Evolutionary conservation across 2,329 filamentous ascomycete genomes (phyloP), one percentile per base, ranked within the genome.

Genomic region (Anisogramma anomala): DNA sequence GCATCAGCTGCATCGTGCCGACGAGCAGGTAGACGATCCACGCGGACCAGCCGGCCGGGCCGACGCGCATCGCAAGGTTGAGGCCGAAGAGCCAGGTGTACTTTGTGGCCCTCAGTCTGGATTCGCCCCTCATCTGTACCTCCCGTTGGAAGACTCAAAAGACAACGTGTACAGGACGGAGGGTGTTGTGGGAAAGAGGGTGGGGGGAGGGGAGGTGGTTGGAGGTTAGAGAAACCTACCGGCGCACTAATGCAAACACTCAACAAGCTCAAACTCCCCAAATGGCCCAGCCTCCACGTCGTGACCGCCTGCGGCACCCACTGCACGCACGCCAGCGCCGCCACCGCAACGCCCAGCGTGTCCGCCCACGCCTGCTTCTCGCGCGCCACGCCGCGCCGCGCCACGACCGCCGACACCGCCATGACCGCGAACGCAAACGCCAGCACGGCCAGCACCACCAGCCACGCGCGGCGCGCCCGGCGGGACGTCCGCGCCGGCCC

Each of bases 51-150:
- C 49, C 49, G 3, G 36, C 36, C 10, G 47, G 35, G 25, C 49
- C 49, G 7, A 51, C 46, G 13, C 49, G 48, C 6, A 36, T 23
- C 8, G 48, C 42, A 19, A 51, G 39, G 32, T 46, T 48, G 36
- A 50, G 45, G 1, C 35, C 49, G 38, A 51, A 51, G 23, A 49
- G 53, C 53, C 53, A 56, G 18, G 54, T 55, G 26, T 52, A 55
- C 50, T 36, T n/a, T n/a, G n/a, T n/a, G n/a, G n/a, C n/a, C n/a
- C n/a, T n/a, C n/a, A n/a, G n/a, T n/a, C n/a, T n/a, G n/a, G n/a
- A n/a, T n/a, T n/a, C n/a, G n/a, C n/a, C n/a, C n/a, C n/a, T n/a
- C n/a, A n/a, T n/a, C n/a, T n/a, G n/a, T n/a, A n/a, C n/a, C n/a
- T n/a, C n/a, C n/a, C n/a, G n/a, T n/a, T n/a, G n/a, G n/a, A n/a